Evolutionary conservation across 208 protist genomes (phyloP).

Genomic region (Naegleria lovaniensis): DNA sequence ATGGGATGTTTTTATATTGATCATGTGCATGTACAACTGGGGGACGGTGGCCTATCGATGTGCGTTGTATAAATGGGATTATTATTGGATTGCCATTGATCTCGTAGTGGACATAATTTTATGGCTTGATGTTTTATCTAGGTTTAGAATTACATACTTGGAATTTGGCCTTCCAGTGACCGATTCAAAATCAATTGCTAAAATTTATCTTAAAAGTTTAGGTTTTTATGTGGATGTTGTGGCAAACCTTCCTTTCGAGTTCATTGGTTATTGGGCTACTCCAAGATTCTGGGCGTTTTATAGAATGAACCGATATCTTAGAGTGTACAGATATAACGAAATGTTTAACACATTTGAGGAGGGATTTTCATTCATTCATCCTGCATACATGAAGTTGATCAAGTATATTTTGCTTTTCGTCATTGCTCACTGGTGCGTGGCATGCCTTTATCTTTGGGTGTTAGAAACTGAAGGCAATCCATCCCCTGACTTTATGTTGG

Average conservation of each 20-base stretch:
- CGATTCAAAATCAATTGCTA: not conserved
- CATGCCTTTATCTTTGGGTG: not conserved
- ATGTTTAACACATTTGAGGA: not conserved
- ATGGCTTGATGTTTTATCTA: not conserved
- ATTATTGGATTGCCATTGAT: not conserved
- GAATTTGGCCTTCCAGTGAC: not conserved
- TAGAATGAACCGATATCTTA: not conserved
- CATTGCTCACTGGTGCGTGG: not conserved
- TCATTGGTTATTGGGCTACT: not conserved
- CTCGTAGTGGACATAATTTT: not conserved
- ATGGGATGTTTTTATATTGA: not conserved
- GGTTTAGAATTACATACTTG: not conserved
- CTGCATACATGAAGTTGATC: not conserved
- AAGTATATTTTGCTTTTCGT: not conserved
- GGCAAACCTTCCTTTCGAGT: not conserved
- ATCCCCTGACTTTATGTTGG: not conserved
- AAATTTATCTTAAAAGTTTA: not conserved
- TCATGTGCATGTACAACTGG: not conserved
- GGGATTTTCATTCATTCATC: not conserved
- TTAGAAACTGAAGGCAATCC: not conserved
- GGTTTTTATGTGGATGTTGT: not conserved
- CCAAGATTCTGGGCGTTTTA: not conserved
- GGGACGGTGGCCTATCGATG: not conserved
- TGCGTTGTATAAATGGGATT: not conserved
- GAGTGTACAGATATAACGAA: not conserved